Evolutionary conservation across 163 green algal genomes (phyloP), one percentile per base, ranked within the genome.

Genomic region (Scenedesmus sp.): DNA sequence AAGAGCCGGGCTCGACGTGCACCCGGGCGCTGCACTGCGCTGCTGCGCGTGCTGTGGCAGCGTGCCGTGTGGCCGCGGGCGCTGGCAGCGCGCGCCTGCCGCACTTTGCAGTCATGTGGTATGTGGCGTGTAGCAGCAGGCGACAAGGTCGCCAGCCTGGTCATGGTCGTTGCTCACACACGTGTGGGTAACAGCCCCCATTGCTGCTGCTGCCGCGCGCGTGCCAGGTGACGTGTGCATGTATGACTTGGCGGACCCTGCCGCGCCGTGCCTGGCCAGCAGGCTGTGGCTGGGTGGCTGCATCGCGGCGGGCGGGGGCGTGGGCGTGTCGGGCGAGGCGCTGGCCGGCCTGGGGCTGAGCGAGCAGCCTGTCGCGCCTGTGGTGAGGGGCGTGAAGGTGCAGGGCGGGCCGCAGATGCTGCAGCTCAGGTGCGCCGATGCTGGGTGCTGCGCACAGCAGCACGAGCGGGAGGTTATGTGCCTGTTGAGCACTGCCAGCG

Each of bases 391-490:
- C 1, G 89, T 92, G 56, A 81, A 78, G 83, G 70, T 92, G 83
- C 89, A 90, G 65, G 97, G 97, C 0, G 97, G 97, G 10, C 97
- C 97, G 10, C 97, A 99, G 94, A 99, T 99, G 97, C 85, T 98
- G 9, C 97, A 98, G 93, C 95, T 98, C 59, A 94, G 92, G 93
- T 94, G 9, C 3, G 61, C n/a, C 46, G 40, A 20, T 53, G 37
- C 76, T 83, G 76, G 42, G 76, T 18, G 42, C 76, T 59, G 42
- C 40, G 65, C 65, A 76, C 30, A 40, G 65, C 65, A 76, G 30
- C 4, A 9, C 1, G 6, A 7, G 20, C 30, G 65, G 30, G 53
- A 24, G 7, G 4, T 6, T 7, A 76, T 1, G 30, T n/a, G n/a
- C n/a, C 22, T 10, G 59, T 9, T 35, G 22, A 22, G 1, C 59